Evolutionary conservation across 2,329 filamentous ascomycete genomes (phyloP).

Genomic region (Xylariaceae sp.): DNA sequence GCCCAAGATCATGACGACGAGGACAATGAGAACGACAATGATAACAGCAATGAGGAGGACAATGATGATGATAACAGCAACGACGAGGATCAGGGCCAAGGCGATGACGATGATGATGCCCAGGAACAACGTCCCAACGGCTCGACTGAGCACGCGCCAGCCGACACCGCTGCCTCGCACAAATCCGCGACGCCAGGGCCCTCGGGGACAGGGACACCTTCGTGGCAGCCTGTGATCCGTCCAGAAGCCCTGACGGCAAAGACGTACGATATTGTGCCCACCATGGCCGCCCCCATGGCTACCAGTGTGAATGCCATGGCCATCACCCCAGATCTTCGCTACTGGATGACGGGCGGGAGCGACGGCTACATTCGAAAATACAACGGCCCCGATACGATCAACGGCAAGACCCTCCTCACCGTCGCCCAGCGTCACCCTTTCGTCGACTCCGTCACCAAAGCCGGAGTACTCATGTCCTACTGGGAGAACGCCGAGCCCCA

Average conservation of each 20-base stretch:
- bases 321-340: conserved; percentile 88
- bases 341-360: conserved; percentile 88
- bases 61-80: conserved; percentile 32
- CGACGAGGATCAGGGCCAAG: conserved; percentile 34
- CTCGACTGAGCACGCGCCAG: conserved; percentile 1
- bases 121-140: conserved; percentile 16
- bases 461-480: conserved; percentile 89
- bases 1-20: conserved; percentile 31
- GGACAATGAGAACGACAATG: conserved; percentile 28
- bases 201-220: conserved; percentile 29
- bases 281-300: conserved; percentile 91
- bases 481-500: conserved; percentile 93
- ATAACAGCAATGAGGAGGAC: conserved; percentile 24
- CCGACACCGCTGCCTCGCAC: conserved; percentile 11
- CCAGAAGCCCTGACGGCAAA: conserved; percentile 74
- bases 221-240: conserved; percentile 59
- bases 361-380: conserved; percentile 97
- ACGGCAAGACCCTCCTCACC: conserved; percentile 87
- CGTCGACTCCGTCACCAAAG: conserved; percentile 94
- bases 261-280: conserved; percentile 92
- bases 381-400: conserved; percentile 91
- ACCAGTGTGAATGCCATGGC: conserved; percentile 93
- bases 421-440: conserved; percentile 96
- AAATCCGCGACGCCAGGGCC: conserved; percentile 29
- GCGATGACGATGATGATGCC: conserved; percentile 29